Evolutionary conservation across 768 basidiomycete genomes (phyloP).

Genomic region (Suillus occidentalis): DNA sequence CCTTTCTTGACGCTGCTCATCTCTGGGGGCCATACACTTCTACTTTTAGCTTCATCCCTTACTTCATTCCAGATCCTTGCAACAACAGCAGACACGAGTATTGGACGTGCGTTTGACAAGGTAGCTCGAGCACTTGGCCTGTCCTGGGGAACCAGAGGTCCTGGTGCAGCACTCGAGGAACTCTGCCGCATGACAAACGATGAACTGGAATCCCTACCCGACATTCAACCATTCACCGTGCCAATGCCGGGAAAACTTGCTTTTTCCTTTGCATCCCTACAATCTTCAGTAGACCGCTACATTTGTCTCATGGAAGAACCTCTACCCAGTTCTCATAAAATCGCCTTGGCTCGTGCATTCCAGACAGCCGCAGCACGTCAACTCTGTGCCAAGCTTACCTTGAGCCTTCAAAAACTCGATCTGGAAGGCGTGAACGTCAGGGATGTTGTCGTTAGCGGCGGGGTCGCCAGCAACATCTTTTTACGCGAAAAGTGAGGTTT

Average conservation of each 20-base stretch:
- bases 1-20: conserved; percentile 89
- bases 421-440: conserved; percentile 46
- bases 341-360: conserved; percentile 65
- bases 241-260: conserved; percentile 54
- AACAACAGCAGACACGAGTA: conserved; percentile 70
- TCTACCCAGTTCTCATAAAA: conserved; percentile 28
- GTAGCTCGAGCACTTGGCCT: conserved; percentile 70
- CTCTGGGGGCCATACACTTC: conserved; percentile 93
- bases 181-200: conserved; percentile 47
- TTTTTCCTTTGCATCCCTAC: conserved; percentile 82
- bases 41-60: conserved; percentile 68
- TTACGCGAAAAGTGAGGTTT: conserved; percentile 60
- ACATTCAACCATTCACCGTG: conserved; percentile 42
- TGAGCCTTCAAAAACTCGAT: conserved; percentile 39
- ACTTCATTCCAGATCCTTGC: conserved; percentile 68
- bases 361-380: conserved; percentile 72
- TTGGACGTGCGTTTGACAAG: conserved; percentile 85
- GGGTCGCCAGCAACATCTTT: conserved; percentile 85
- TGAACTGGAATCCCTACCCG: conserved; percentile 23
- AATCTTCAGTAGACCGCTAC: conserved; percentile 65
- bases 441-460: conserved; percentile 83
- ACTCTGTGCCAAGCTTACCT: conserved; percentile 67
- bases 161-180: conserved; percentile 79
- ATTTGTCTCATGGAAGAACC: conserved; percentile 41
- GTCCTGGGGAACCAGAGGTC: conserved; percentile 60